phyloP scores from a whole-genome alignment of 2,329 filamentous ascomycete genomes.

The Verticillium isaacii region DNA sequence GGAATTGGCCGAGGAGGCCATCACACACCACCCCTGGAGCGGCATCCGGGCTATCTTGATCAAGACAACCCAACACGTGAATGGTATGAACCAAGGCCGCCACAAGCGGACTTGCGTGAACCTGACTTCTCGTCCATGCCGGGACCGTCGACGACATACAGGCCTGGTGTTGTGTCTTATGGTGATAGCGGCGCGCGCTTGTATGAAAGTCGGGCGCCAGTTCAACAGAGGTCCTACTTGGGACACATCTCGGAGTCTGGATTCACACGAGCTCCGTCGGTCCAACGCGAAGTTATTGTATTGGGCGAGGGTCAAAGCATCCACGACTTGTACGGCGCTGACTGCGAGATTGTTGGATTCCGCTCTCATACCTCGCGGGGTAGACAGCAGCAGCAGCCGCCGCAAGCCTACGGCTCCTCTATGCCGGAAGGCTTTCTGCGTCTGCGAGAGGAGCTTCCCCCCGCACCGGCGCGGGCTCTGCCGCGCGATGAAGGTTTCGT shows the following conservation, averaged over 20 bases:
- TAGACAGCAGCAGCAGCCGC: background rate
- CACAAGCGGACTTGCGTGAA: background rate
- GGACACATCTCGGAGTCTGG: background rate
- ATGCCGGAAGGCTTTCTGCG: background rate
- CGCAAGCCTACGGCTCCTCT: background rate
- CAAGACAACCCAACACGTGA: background rate
- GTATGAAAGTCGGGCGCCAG: background rate
- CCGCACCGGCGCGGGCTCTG: background rate
- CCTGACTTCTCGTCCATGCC: background rate
- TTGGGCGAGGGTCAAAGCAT: background rate
- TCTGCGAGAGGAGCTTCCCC: background rate
- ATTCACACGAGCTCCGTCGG: background rate
- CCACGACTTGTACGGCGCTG: background rate
- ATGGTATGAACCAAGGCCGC: background rate
- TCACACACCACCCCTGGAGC: constrained; percentile 7
- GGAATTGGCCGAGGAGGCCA: constrained; percentile 5
- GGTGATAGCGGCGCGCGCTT: background rate
- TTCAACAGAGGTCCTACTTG: background rate
- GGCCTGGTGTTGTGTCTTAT: background rate
- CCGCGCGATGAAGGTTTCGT: background rate
- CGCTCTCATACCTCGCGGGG: background rate
- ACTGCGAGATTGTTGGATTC: background rate
- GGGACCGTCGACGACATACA: background rate
- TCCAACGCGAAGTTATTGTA: background rate
- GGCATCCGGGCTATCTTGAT: background rate